Evolutionary conservation across 23 red algal species (phyloP), one percentile per base, ranked within the genome.

Genomic region (Gracilariopsis chorda): DNA sequence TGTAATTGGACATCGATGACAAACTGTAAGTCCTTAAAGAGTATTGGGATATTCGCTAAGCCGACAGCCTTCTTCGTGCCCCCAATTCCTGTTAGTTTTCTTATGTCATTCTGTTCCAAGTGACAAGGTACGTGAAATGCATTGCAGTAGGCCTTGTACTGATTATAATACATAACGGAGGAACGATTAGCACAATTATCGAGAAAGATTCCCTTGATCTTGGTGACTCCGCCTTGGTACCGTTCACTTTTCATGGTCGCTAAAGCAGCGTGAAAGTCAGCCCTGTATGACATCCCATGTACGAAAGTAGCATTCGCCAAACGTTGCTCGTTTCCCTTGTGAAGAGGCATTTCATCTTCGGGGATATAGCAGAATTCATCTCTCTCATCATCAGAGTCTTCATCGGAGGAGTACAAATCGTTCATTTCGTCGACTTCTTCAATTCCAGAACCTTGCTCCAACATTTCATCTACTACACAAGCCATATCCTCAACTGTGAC

Each of bases 81-180:
- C 21, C 78, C 78, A 45, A 82, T 82, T 25, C 78, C 78, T 24
- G 27, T 29, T 10, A 82, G 21, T 11, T 6, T 24, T 32, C n/a
- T 8, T 6, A 11, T 25, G 23, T 42, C 78, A 13, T 44, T 30
- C n/a, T 35, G 16, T 11, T 62, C 24, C 13, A 82, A 14, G 7
- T 58, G 12, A 37, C 2, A 6, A 19, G 78, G 51, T 10, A 82
- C 49, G 9, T 48, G 13, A 0, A 82, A 82, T 29, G 34, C 49
- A 28, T 46, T 32, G 28, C 78, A 82, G 20, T 82, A 29, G 11
- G 55, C 78, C 12, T 42, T 24, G 40, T 82, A 82, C 32, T 82
- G 51, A 0, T 25, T 12, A 82, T 41, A 61, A 11, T 0, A 61
- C 10, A 82, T 82, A 39, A 29, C 78, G 51, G 78, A 82, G 6